Evolutionary conservation across 352 stramenopile genomes (phyloP).

Genomic region (Phytopythium litorale): DNA sequence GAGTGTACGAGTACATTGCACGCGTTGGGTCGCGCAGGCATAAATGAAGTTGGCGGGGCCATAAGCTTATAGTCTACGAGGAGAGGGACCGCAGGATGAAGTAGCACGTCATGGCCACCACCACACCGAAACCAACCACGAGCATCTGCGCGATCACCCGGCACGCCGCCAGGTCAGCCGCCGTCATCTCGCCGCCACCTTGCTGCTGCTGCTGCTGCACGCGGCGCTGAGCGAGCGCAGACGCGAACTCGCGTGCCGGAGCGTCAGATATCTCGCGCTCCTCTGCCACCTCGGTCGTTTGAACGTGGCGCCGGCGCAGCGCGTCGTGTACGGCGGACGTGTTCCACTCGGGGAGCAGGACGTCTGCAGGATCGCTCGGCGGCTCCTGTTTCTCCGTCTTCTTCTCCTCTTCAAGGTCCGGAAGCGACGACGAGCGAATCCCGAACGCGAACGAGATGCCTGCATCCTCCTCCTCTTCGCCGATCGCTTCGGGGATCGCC

Average conservation of each 20-base stretch:
- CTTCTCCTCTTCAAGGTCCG: conserved; percentile 24
- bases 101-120: conserved; percentile 32
- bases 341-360: conserved; percentile 64
- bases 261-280: conserved; percentile 36
- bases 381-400: conserved; percentile 19
- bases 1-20: background rate
- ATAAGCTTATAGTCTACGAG: conserved; percentile 9
- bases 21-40: background rate
- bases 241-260: conserved; percentile 48
- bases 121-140: conserved; percentile 29
- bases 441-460: conserved; percentile 55
- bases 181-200: conserved; percentile 21
- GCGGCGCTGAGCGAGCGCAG: conserved; percentile 38
- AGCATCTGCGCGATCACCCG: conserved; percentile 46
- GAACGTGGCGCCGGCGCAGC: conserved; percentile 48
- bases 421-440: conserved; percentile 17
- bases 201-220: conserved; percentile 19
- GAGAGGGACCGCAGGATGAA: conserved; percentile 23
- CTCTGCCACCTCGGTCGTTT: conserved; percentile 17
- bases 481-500: conserved; percentile 19
- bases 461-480: conserved; percentile 13
- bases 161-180: conserved; percentile 39
- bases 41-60: background rate
- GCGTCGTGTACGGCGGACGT: conserved; percentile 37
- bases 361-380: conserved; percentile 10